A percentile compares a stretch with the other conserved stretches of the same genome.
These are phyloP conservation scores for Citrus mangshanensis DNA, from an alignment of 345 rosid species.

Conservation along the genomic window DNA sequence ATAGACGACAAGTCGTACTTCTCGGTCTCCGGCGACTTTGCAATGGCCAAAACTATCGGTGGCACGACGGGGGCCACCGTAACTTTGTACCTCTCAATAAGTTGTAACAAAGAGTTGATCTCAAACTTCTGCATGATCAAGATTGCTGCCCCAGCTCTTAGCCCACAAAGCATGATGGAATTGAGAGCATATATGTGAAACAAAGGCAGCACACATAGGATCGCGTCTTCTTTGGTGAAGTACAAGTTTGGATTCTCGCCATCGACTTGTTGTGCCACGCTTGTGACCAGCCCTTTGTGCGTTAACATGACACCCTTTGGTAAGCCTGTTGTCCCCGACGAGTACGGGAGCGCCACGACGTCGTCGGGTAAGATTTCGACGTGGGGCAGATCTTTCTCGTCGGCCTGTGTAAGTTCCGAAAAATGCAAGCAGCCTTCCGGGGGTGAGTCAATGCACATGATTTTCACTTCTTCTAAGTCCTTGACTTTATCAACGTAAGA, in stretches of 20 bases:
- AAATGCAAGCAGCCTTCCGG: constrained; percentile 57
- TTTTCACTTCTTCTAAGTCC: constrained; percentile 30
- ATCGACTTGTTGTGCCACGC: constrained; percentile 88
- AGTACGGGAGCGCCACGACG: constrained; percentile 83
- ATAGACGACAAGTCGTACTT: constrained; percentile 69
- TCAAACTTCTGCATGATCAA: constrained; percentile 86
- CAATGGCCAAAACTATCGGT: constrained; percentile 68
- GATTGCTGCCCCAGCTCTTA: constrained; percentile 81
- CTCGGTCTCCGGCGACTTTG: constrained; percentile 52
- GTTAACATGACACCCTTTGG: constrained; percentile 97
- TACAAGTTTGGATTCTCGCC: constrained; percentile 93
- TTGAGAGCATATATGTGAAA: constrained; percentile 79
- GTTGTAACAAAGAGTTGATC: constrained; percentile 44
- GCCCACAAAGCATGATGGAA: constrained; percentile 67
- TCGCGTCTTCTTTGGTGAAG: constrained; percentile 62
- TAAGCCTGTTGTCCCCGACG: constrained; percentile 92
- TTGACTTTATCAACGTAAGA: constrained; percentile 51
- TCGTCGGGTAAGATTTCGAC: constrained; percentile 55
- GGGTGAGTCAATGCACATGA: constrained; percentile 42
- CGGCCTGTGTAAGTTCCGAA: constrained; percentile 47
- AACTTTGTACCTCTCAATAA: constrained; percentile 57
- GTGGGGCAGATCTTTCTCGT: constrained; percentile 35
- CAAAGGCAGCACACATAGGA: constrained; percentile 70
- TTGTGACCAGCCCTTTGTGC: constrained; percentile 70
- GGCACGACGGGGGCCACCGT: constrained; percentile 85